A percentile compares a stretch with the other conserved stretches of the same genome.
Evolutionary conservation across 441 rosid species (phyloP).

Genomic region (Manihot esculenta): DNA sequence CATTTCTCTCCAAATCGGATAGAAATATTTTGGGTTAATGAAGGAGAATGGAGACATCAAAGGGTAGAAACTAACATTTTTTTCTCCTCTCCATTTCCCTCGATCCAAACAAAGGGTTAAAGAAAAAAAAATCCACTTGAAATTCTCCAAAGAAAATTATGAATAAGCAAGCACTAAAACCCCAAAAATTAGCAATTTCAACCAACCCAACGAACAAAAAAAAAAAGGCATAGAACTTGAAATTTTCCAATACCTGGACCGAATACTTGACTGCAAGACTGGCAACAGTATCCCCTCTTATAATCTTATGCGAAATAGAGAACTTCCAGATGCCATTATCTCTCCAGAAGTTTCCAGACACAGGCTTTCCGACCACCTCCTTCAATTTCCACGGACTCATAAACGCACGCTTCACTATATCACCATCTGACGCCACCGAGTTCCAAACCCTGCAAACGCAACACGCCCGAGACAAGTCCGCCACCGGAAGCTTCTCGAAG

Average conservation of each 20-base stretch:
- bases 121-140: too few relatives aligned
- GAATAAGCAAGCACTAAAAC: too few relatives aligned
- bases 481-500: slow-evolving; percentile 52
- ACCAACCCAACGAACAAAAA: too few relatives aligned
- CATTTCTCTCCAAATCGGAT: too few relatives aligned
- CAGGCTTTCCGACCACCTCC: slow-evolving; percentile 67
- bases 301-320: slow-evolving; percentile 74
- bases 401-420: slow-evolving; percentile 49
- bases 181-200: too few relatives aligned
- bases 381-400: slow-evolving; percentile 63
- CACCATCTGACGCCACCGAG: slow-evolving; percentile 48
- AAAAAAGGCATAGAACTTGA: neutral
- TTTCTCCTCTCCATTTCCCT: too few relatives aligned
- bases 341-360: slow-evolving; percentile 66
- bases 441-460: slow-evolving; percentile 78
- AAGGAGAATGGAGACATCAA: too few relatives aligned
- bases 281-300: slow-evolving; percentile 62
- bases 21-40: too few relatives aligned
- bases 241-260: slow-evolving; percentile 52
- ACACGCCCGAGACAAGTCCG: slow-evolving; percentile 78
- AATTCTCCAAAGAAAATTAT: too few relatives aligned
- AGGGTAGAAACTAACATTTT: too few relatives aligned
- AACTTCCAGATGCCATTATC: slow-evolving; percentile 70
- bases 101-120: too few relatives aligned
- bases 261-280: slow-evolving; percentile 89